phyloP scores from a whole-genome alignment of 176 grass and related monocot genomes.

The Dendrocalamus sinicus region DNA sequence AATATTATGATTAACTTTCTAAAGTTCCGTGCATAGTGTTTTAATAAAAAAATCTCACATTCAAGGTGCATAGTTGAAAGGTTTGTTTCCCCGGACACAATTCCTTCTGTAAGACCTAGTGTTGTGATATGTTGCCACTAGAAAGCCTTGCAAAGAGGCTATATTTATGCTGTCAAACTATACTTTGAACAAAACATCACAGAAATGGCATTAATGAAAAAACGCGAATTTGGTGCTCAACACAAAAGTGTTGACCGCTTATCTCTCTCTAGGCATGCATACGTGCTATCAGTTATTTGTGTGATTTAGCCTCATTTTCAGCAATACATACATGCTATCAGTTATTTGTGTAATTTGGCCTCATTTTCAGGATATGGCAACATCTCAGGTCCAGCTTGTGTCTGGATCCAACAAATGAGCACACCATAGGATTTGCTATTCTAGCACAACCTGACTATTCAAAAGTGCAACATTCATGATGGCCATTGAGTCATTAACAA shows the following conservation, averaged over 20 bases:
- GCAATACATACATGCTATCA: background rate
- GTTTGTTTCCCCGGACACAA: background rate
- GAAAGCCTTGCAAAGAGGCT: background rate
- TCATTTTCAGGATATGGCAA: slow-evolving; percentile 11
- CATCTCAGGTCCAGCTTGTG: background rate
- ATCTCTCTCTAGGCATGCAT: background rate
- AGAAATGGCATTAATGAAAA: background rate
- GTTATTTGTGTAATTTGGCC: background rate
- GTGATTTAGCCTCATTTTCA: slow-evolving; percentile 19
- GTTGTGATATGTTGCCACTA: background rate
- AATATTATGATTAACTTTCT: background rate
- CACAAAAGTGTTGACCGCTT: background rate
- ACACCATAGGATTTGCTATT: background rate
- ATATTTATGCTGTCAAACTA: background rate
- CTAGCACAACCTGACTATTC: background rate
- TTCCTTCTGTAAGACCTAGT: background rate
- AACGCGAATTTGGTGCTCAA: background rate
- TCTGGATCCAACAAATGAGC: background rate
- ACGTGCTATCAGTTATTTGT: background rate
- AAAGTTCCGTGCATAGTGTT: background rate
- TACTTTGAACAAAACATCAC: background rate
- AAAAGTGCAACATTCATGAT: background rate
- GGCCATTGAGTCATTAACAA: background rate
- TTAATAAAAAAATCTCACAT: background rate
- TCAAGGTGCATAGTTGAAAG: background rate